phyloP scores from a whole-genome alignment of 2,329 filamentous ascomycete species.

The Phaeosphaeria sp. region DNA sequence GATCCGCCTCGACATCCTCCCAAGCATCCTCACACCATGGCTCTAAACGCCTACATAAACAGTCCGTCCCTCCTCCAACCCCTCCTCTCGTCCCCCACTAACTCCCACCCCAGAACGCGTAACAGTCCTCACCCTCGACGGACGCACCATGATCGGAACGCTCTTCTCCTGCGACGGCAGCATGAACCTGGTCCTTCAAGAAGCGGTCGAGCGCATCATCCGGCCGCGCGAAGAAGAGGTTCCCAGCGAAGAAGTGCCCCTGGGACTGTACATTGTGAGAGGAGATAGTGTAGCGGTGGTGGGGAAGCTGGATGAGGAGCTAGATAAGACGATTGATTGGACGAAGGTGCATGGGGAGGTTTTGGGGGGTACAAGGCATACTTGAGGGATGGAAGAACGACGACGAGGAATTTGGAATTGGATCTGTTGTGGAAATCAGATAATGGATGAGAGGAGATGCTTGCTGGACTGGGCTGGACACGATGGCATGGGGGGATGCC shows the following conservation, averaged over 20 bases:
- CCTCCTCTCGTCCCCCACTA: conserved; percentile 5
- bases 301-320: conserved; percentile 85
- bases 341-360: conserved; percentile 82
- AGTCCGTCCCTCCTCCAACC: conserved; percentile 33
- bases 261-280: conserved; percentile 89
- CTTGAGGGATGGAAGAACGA: conserved; percentile 23
- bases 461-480: not conserved
- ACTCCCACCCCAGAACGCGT: conserved; percentile 74
- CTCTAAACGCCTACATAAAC: conserved; percentile 53
- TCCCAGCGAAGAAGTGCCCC: conserved; percentile 77
- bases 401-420: no score
- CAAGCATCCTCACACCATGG: conserved; percentile 37
- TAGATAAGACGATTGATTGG: conserved; percentile 94
- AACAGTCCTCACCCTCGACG: conserved; percentile 89
- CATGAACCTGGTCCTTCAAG: conserved; percentile 87
- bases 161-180: conserved; percentile 87
- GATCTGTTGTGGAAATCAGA: not conserved
- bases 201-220: conserved; percentile 89
- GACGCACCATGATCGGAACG: conserved; percentile 77
- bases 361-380: conserved; percentile 84
- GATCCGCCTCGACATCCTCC: not conserved
- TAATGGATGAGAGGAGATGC: not conserved
- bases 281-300: conserved; percentile 94
- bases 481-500: not conserved
- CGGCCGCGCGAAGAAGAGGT: conserved; percentile 83